Percentiles rank a stretch among this genome's conserved stretches.
Evolutionary conservation across 345 rosid genomes (phyloP).

Genomic region (Aegle marmelos): DNA sequence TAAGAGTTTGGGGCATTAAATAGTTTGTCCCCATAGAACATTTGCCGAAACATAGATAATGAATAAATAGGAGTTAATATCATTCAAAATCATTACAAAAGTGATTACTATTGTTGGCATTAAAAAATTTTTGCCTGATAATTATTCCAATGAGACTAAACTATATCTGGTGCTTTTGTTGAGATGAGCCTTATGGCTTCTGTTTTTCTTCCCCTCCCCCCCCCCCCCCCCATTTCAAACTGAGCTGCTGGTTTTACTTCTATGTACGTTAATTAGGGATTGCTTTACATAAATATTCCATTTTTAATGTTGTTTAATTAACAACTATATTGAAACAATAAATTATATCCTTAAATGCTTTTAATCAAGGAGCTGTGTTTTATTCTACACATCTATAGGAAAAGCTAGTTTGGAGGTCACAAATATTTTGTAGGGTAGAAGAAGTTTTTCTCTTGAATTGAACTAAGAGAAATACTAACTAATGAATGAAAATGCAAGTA

Average conservation of each 20-base stretch:
- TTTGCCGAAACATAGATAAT: too few species aligned
- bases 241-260: neutral
- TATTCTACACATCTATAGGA: neutral
- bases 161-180: neutral
- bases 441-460: neutral
- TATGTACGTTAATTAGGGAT: neutral
- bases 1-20: too few species aligned
- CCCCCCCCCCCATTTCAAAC: too few species aligned
- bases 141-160: neutral
- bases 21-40: too few species aligned
- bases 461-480: neutral
- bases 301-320: neutral
- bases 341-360: neutral
- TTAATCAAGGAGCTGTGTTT: neutral
- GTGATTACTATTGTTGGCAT: too few species aligned
- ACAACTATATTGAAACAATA: neutral
- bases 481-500: neutral
- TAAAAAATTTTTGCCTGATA: too few species aligned
- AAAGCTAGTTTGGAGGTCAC: too few species aligned
- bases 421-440: neutral
- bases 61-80: too few species aligned
- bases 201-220: too few species aligned
- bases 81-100: too few species aligned
- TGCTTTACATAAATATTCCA: neutral
- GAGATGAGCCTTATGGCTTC: neutral